Conservation (phyloP, 179 eudicot species). For the Corrigiola litoralis region DNA sequence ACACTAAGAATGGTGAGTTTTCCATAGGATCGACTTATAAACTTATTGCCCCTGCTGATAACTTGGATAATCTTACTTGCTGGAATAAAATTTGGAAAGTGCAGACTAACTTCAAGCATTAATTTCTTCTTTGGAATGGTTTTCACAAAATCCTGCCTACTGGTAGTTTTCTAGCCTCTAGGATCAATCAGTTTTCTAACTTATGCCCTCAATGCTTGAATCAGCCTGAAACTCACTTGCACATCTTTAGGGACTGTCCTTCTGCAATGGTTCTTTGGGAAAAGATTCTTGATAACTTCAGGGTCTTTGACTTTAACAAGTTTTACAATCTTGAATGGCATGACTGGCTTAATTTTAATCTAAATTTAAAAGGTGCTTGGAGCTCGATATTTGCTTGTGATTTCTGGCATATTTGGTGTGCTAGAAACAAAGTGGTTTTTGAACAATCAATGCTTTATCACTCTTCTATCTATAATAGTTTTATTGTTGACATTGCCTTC, state of each 20-base stretch:
- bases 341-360: neutral
- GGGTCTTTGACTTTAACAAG: too few relatives aligned
- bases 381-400: neutral
- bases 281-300: neutral
- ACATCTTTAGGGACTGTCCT: neutral
- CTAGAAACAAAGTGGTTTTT: neutral
- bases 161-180: neutral
- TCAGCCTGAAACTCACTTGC: neutral
- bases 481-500: neutral
- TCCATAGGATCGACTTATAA: neutral
- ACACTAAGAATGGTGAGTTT: neutral
- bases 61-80: neutral
- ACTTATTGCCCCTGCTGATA: too few relatives aligned
- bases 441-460: too few relatives aligned
- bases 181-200: neutral
- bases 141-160: neutral
- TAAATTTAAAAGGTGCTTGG: neutral
- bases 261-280: too few relatives aligned
- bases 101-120: too few relatives aligned
- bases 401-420: neutral
- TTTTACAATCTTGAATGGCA: neutral
- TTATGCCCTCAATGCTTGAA: neutral
- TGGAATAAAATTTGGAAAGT: neutral
- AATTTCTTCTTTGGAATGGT: neutral
- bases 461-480: neutral